Evolutionary conservation across 106 monocot genomes (phyloP), one percentile per base, ranked within the genome.

Genomic region (Xerophyta viscosa): DNA sequence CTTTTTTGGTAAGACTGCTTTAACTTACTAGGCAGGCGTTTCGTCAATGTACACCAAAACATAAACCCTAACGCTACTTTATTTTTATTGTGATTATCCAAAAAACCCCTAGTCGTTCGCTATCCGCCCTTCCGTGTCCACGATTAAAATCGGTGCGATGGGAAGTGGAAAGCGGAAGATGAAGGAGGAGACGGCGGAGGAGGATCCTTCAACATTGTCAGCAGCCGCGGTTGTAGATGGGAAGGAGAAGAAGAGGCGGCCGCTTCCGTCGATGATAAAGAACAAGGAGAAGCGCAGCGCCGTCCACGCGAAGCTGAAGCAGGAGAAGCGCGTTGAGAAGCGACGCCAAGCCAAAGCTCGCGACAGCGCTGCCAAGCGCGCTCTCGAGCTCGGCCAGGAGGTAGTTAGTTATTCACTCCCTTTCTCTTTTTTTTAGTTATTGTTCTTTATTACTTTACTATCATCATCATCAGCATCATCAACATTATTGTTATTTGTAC

Each of bases 241-340:
- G 59, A 54, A 47, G 55, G 28, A 48, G 54, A 75, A 39, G 63
- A 63, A 61, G 71, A 36, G 12, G 56, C 28, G 33, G 31, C 14
- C 62, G 26, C 59, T 68, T 2, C 76, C 96, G 18, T 89, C 96
- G 7, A 37, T 60, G 58, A 77, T 96, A 15, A 96, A 82, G 72
- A 96, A 96, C 67, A 96, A 96, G 67, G 85, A 72, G 29, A 96
- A 88, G 78, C 54, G 96, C 44, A 82, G 52, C 37, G 77, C 66
- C 24, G 64, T 86, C 48, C 73, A 96, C 63, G 75, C 89, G 21
- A 79, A 86, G 67, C 72, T 82, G 62, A 96, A 89, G 76, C 69
- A 49, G 25, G 89, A 96, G 59, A 96, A 89, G 73, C 76, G 60
- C 65, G 20, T 73, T 27, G 78, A 82, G 67, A 89, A 86, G 79